phyloP scores from a whole-genome alignment of 257 asterid genomes.

The Parsonsia alboflavescens region DNA sequence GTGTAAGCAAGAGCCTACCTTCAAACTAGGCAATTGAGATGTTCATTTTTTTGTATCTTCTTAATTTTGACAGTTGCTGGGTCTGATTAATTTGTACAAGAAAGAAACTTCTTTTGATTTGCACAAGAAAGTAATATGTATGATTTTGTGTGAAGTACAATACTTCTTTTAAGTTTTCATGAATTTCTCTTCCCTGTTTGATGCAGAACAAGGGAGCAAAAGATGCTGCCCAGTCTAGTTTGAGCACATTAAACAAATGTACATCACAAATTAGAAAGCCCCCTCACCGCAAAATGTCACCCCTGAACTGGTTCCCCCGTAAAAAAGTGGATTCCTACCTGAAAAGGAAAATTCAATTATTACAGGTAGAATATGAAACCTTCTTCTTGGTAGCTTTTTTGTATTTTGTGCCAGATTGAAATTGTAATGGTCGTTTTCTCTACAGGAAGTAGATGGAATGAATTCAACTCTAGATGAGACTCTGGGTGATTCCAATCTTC shows the following conservation, averaged over 20 bases:
- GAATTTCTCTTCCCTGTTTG: constrained; percentile 11
- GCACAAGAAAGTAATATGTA: background rate
- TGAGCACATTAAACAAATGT: constrained; percentile 54
- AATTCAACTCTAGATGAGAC: constrained; percentile 91
- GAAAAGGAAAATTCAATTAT: constrained; percentile 82
- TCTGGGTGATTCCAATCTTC: constrained; percentile 85
- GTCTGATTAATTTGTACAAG: too few relatives aligned
- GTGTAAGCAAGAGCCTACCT: background rate
- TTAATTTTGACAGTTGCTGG: background rate
- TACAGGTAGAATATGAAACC: constrained; percentile 53
- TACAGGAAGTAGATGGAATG: constrained; percentile 87
- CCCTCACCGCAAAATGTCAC: constrained; percentile 68
- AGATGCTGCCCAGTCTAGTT: constrained; percentile 53
- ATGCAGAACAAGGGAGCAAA: constrained; percentile 50
- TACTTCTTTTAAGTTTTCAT: too few relatives aligned
- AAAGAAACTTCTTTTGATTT: too few relatives aligned
- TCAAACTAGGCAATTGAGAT: too few relatives aligned
- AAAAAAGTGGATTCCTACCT: constrained; percentile 84
- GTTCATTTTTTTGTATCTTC: too few relatives aligned
- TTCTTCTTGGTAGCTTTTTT: constrained; percentile 4
- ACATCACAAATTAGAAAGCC: constrained; percentile 89
- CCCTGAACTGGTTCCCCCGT: constrained; percentile 91
- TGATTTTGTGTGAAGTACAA: background rate
- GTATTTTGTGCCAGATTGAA: background rate
- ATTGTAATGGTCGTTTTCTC: constrained; percentile 9